phyloP scores from a whole-genome alignment of 257 asterid species.

The Scutellaria galericulata region DNA sequence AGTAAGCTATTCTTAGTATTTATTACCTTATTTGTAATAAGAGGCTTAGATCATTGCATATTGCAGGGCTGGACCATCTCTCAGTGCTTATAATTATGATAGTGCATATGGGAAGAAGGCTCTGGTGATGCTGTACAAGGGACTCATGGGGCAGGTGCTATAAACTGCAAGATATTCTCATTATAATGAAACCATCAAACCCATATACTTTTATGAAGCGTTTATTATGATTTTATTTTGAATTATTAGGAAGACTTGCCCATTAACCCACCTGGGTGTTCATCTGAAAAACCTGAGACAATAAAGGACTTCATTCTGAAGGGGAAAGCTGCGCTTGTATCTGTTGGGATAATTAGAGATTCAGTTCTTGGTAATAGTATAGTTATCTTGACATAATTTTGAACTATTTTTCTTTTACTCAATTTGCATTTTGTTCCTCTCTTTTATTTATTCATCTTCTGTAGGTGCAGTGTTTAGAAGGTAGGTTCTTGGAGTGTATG shows the following conservation, averaged over 20 bases:
- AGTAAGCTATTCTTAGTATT: conserved; percentile 25
- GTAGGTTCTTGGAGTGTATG: conserved; percentile 13
- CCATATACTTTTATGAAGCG: background rate
- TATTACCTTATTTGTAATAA: conserved; percentile 25
- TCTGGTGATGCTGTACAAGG: conserved; percentile 73
- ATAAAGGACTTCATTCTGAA: conserved; percentile 67
- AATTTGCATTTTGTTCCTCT: background rate
- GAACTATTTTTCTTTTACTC: conserved; percentile 14
- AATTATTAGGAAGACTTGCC: conserved; percentile 67
- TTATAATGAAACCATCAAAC: conserved; percentile 8
- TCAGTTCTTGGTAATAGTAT: conserved; percentile 64
- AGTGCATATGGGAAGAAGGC: conserved; percentile 92
- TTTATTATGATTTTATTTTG: conserved; percentile 26
- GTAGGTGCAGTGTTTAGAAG: conserved; percentile 5
- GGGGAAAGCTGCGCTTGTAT: conserved; percentile 88
- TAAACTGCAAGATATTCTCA: conserved; percentile 30
- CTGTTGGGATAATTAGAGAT: conserved; percentile 94
- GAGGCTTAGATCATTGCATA: conserved; percentile 29
- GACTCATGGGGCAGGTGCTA: conserved; percentile 83
- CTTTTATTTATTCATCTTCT: conserved; percentile 13
- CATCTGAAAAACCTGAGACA: conserved; percentile 73
- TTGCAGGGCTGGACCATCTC: conserved; percentile 98
- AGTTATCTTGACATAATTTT: conserved; percentile 25
- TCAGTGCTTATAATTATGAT: conserved; percentile 94
- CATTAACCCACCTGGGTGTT: conserved; percentile 86